Evolutionary conservation across 148 eudicot genomes (phyloP).

Genomic region (Rhododendron kiyosumense): DNA sequence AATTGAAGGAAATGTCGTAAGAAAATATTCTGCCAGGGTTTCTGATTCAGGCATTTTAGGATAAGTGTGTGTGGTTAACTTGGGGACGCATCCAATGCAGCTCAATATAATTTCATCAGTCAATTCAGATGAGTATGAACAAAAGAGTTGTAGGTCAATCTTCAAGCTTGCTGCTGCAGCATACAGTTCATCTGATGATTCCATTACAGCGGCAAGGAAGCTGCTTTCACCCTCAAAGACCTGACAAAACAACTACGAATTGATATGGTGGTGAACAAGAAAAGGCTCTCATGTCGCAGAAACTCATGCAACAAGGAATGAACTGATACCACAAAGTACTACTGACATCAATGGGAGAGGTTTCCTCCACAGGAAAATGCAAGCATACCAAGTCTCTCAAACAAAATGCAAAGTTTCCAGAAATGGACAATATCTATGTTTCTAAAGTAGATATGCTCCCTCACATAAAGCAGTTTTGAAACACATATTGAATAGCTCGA

Average conservation of each 20-base stretch:
- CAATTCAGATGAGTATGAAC: conserved; percentile 64
- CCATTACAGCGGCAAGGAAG: conserved; percentile 64
- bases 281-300: background rate
- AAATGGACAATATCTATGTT: background rate
- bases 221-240: conserved; percentile 85
- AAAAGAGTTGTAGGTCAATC: conserved; percentile 70
- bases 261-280: background rate
- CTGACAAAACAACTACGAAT: conserved; percentile 23
- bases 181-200: conserved; percentile 90
- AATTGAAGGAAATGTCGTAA: conserved; percentile 74
- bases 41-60: conserved; percentile 82
- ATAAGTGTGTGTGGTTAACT: conserved; percentile 37
- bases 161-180: conserved; percentile 89
- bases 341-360: conserved; percentile 7
- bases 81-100: conserved; percentile 43
- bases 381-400: background rate
- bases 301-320: background rate
- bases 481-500: background rate
- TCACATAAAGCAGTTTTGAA: background rate
- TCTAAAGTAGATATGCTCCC: background rate
- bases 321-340: background rate
- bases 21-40: conserved; percentile 81
- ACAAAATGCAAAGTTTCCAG: background rate
- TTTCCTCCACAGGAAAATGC: background rate
- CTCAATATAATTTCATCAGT: conserved; percentile 79